Conservation (phyloP, 2,329 filamentous ascomycete genomes). For the Alternaria ethzedia region DNA sequence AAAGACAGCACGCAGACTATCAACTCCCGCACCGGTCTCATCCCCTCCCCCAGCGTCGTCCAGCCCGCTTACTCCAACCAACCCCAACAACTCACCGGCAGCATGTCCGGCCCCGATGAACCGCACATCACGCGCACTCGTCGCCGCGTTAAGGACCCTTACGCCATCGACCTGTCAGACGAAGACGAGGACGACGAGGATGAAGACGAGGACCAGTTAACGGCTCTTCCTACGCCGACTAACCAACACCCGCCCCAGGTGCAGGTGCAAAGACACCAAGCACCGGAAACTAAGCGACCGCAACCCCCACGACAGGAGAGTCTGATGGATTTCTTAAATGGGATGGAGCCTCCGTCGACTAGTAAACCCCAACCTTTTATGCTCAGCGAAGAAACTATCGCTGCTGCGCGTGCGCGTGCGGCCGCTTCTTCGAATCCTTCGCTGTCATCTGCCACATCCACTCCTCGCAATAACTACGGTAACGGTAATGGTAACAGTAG, state of each 20-base stretch:
- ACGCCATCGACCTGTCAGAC: conserved; percentile 76
- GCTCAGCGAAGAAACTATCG: conserved; percentile 39
- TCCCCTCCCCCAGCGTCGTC: conserved; percentile 47
- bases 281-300: neutral
- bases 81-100: conserved; percentile 43
- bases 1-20: conserved; percentile 64
- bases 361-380: conserved; percentile 43
- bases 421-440: too few relatives aligned
- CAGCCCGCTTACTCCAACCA: conserved; percentile 48
- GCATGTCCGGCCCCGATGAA: conserved; percentile 35
- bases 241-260: conserved; percentile 11
- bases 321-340: conserved; percentile 75
- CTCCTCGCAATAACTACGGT: neutral
- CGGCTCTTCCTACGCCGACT: conserved; percentile 51
- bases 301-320: conserved; percentile 56
- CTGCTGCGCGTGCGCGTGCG: conserved; percentile 41
- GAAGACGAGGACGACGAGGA: conserved; percentile 29
- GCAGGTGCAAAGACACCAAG: neutral
- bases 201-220: conserved; percentile 58
- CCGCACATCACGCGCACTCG: conserved; percentile 74
- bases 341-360: conserved; percentile 66
- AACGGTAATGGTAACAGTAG: neutral
- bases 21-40: conserved; percentile 76
- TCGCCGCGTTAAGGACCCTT: conserved; percentile 82
- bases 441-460: too few relatives aligned